Base-by-base conservation (phyloP, 768 basidiomycete species). In the Suillus hirtellus region DNA sequence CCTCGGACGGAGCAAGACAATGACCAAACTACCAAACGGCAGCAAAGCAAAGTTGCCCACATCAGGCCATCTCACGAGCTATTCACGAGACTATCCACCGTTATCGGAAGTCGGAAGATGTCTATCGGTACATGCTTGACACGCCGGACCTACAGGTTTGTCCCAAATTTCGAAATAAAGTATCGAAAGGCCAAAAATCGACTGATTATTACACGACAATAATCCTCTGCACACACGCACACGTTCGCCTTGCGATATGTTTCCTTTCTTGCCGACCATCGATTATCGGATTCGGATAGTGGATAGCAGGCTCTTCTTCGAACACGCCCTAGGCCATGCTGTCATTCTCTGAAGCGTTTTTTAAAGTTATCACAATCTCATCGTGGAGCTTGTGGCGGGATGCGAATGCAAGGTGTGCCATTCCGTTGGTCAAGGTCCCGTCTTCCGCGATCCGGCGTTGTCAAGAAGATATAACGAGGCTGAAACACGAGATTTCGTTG, bases 291-390 rank as follows among this genome's bases (percentile, higher is more conserved):
- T 53, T 53, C 52, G 52, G 52, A 53, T 52, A 31, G 17, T 24
- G 9, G 55, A 56, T 58, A 58, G 24, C 24, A 31, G 15, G 19
- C 52, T 34, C 56, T 58, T 40, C 56, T 40, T 56, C 38, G 38
- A 42, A 40, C 56, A 58, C 38, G 56, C 56, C 38, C 38, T 19
- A 27, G 40, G 38, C 24, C 55, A 56, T 56, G 55, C 55, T 55
- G 37, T 38, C 37, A 55, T 55, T 21, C 21, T 54, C 8, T 27
- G 40, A 40, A 19, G 24, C 56, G 21, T 40, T 17, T 42, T 56
- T 58, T 58, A 24, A 58, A 42, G 56, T 58, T 58, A 19, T 58
- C 55, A 58, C 55, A 58, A 58, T 58, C 55, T 58, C 21, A 58
- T 58, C 56, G 10, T 58, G 56, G 56, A 58, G 56, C 56, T 31